Evolutionary conservation across 192 early-diverging fungal species (phyloP), one percentile per base, ranked within the genome.

Genomic region (Globomyces pollinis-pini): DNA sequence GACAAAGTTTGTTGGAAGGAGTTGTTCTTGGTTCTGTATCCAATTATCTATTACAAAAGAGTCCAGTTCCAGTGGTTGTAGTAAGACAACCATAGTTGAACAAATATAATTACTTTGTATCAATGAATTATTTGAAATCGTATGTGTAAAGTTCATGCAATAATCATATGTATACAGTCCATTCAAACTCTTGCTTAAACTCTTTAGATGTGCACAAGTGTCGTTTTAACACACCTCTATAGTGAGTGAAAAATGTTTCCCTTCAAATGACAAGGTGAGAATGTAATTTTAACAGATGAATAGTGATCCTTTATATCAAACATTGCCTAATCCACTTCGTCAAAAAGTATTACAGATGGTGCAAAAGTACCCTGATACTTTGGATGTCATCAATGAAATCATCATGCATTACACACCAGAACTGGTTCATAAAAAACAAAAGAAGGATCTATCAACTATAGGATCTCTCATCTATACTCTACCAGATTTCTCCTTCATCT

Each of bases 391-490:
- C 44, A 47, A 26, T 26, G 44, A 20, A 47, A 28, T 47, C 23
- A 8, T 47, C 5, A 26, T 12, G 23, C 44, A 47, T 47, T 47
- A 28, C 24, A 28, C 44, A 2, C 16, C 3, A 6, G 44, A 47
- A 28, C 44, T 28, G 28, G 44, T 47, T 4, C 44, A 47, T 26
- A 47, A 47, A 47, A 47, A 47, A 26, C 44, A 20, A 47, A 47
- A 47, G 24, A 11, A 28, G 24, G n/a, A n/a, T n/a, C 7, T 26
- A 4, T 20, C 23, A 26, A 47, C 23, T 26, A 28, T 47, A 28
- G 44, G 44, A n/a, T 28, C 6, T 15, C n/a, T 26, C 4, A 4
- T 26, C 11, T 20, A 20, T 28, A 26, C 44, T 5, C 23, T 47
- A 12, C 11, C 44, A 8, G 44, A 47, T 47, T 28, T 47, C 11